Percentiles rank a stretch among this genome's conserved stretches.
These are phyloP conservation scores for Aspergillus glaucus DNA, from an alignment of 2,329 filamentous ascomycete genomes.

Conservation along the genomic window DNA sequence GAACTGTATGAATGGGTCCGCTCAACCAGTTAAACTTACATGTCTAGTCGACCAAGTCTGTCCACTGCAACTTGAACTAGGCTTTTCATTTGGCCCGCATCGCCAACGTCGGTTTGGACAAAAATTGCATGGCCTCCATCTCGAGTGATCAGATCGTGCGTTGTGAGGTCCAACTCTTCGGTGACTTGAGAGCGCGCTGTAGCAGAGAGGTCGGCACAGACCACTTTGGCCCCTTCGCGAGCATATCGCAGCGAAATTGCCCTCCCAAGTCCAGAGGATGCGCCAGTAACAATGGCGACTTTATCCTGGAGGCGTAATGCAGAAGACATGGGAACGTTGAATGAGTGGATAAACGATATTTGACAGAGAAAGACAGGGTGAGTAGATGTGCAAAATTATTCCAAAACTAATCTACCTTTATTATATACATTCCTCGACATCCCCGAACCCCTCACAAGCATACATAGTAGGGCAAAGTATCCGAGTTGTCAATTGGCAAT, in stretches of 20 bases:
- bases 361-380: slow-evolving; percentile 2
- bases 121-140: slow-evolving; percentile 37
- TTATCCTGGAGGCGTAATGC: slow-evolving; percentile 23
- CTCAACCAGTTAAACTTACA: slow-evolving; percentile 22
- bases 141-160: slow-evolving; percentile 34
- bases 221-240: slow-evolving; percentile 36
- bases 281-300: slow-evolving; percentile 41
- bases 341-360: not conserved
- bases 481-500: no score
- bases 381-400: not conserved
- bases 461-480: no score
- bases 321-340: not conserved
- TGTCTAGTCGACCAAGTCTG: slow-evolving; percentile 36
- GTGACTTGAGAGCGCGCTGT: not conserved
- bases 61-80: slow-evolving; percentile 32
- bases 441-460: no score
- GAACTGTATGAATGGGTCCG: not conserved
- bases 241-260: slow-evolving; percentile 41
- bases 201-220: slow-evolving; percentile 37
- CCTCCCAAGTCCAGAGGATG: slow-evolving; percentile 43
- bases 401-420: no score
- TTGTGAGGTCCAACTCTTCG: slow-evolving; percentile 11
- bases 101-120: slow-evolving; percentile 40
- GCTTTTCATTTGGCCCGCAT: slow-evolving; percentile 28
- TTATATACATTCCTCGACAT: no score